Evolutionary conservation across 2,329 filamentous ascomycete species (phyloP).

Genomic region (Botrytis tulipae): DNA sequence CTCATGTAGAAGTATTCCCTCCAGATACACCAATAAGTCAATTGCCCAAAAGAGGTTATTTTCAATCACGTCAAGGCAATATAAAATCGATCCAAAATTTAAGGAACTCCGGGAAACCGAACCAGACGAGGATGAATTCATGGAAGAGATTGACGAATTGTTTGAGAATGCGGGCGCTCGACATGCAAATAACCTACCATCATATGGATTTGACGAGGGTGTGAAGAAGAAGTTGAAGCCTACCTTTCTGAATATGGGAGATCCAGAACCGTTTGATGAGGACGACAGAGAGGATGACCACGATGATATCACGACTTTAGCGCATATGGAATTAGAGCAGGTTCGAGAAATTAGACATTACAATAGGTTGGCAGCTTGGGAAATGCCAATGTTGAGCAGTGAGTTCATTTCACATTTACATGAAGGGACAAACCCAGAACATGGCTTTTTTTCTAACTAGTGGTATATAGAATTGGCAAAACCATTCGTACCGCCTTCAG

Average conservation of each 20-base stretch:
- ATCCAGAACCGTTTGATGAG: conserved; percentile 35
- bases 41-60: conserved; percentile 31
- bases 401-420: conserved; percentile 43
- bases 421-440: neutral
- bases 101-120: conserved; percentile 20
- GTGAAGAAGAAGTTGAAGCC: conserved; percentile 34
- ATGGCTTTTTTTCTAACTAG: conserved; percentile 23
- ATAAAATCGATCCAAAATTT: conserved; percentile 22
- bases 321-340: conserved; percentile 83
- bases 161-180: conserved; percentile 6
- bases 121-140: conserved; percentile 18
- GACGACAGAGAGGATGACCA: conserved; percentile 60
- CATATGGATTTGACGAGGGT: conserved; percentile 16
- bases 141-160: conserved; percentile 19
- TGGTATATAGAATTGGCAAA: conserved; percentile 68
- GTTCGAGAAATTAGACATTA: conserved; percentile 88
- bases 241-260: conserved; percentile 39
- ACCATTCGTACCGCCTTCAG: conserved; percentile 70
- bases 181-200: conserved; percentile 10
- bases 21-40: conserved; percentile 24
- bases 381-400: conserved; percentile 90
- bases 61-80: conserved; percentile 28
- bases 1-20: conserved; percentile 25
- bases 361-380: conserved; percentile 84
- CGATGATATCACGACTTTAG: conserved; percentile 80